phyloP scores from a whole-genome alignment of 2,329 filamentous ascomycete species.

The Sodiomyces alkalinus region DNA sequence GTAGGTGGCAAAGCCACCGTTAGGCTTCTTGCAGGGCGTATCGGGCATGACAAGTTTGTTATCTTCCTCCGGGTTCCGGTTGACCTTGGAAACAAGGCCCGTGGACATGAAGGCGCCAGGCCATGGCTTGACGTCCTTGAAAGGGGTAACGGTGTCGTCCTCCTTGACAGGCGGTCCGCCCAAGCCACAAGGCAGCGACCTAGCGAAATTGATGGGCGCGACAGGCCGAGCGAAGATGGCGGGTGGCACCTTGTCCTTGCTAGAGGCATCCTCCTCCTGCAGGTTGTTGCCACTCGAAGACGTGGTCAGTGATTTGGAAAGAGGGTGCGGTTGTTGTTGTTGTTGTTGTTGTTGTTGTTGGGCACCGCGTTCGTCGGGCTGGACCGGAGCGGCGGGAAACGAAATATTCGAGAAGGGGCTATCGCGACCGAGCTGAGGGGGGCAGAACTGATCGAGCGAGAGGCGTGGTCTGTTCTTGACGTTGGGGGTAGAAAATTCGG shows the following conservation, averaged over 20 bases:
- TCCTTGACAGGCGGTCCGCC: conserved; percentile 15
- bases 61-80: conserved; percentile 58
- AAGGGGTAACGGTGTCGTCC: conserved; percentile 19
- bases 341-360: conserved; percentile 50
- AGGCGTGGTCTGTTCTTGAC: conserved; percentile 54
- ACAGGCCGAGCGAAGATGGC: conserved; percentile 39
- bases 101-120: conserved; percentile 87
- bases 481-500: conserved; percentile 40
- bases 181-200: conserved; percentile 54
- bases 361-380: conserved; percentile 23
- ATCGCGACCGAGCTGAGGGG: conserved; percentile 44
- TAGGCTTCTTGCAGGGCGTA: conserved; percentile 85
- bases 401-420: conserved; percentile 44
- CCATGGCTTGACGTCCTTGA: conserved; percentile 61
- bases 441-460: conserved; percentile 65
- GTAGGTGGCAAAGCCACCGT: conserved; percentile 52
- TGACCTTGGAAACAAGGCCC: conserved; percentile 87
- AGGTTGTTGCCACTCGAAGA: conserved; percentile 73
- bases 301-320: conserved; percentile 75
- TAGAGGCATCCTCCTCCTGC: conserved; percentile 44
- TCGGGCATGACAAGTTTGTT: conserved; percentile 67
- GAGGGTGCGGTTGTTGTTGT: conserved; percentile 54
- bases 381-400: conserved; percentile 37
- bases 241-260: conserved; percentile 27
- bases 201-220: conserved; percentile 45